Evolutionary conservation across 192 early-diverging fungal genomes (phyloP).

Genomic region (Dimargaris cristalligena): DNA sequence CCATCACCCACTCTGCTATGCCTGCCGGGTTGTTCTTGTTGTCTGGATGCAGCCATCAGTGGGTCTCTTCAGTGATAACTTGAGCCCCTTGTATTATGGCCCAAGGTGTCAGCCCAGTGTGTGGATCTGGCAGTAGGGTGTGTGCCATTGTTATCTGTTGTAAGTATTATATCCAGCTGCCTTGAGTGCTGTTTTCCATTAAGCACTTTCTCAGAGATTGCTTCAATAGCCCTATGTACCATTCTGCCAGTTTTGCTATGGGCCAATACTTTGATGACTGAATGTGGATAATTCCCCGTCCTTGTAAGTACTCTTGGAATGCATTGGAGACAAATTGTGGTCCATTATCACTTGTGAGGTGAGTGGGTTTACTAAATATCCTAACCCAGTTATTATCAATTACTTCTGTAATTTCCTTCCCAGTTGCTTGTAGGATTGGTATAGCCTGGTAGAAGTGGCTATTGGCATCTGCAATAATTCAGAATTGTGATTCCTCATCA

Average conservation of each 20-base stretch:
- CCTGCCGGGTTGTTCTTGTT: not conserved
- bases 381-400: constrained; percentile 8
- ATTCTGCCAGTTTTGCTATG: constrained; percentile 14
- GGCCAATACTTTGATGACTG: constrained; percentile 13
- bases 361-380: not conserved
- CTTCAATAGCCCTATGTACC: constrained; percentile 14
- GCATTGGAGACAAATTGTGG: constrained; percentile 2
- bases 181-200: not conserved
- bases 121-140: constrained; percentile 1
- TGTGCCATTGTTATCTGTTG: constrained; percentile 11
- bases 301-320: constrained; percentile 5
- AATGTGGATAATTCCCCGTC: not conserved
- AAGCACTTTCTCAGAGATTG: constrained; percentile 6
- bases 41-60: constrained; percentile 5
- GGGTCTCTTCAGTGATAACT: not conserved
- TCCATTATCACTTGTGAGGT: constrained; percentile 16
- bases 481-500: not conserved
- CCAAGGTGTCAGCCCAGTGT: not conserved
- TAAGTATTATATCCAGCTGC: constrained; percentile 10
- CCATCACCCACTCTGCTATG: not conserved
- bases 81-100: not conserved
- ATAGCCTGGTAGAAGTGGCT: constrained; percentile 11
- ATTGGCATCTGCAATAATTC: constrained; percentile 7
- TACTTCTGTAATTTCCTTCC: not conserved
- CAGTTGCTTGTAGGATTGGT: constrained; percentile 1